Base-by-base conservation (phyloP, 805 yeast genomes). In the Torulaspora franciscae region DNA sequence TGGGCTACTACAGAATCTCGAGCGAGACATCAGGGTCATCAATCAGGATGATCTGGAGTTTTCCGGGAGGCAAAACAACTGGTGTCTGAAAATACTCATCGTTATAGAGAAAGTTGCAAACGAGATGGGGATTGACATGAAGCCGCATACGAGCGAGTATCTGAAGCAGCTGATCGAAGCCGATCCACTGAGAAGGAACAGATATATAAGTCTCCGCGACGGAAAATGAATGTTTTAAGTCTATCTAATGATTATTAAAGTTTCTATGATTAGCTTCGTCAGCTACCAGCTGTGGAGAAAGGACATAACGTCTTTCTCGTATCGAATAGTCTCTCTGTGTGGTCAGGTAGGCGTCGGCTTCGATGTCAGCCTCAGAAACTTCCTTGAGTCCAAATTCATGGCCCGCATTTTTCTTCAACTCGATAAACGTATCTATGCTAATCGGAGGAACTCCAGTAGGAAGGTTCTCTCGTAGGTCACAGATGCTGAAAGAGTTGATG, bases 21-120 rank as follows among this genome's bases (percentile, higher is more conserved):
- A 79, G 7, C 48, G 56, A 1, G 71, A 71, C 15, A 71, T 89
- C 6, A 58, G 71, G 6, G 88, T 85, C 49, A 72, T 90, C 42
- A 81, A 84, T 55, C 80, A 76, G 28, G 73, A 86, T 38, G 98
- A 93, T 57, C 70, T 73, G 27, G 86, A 79, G 6, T 89, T 87
- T 56, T 71, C 70, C 49, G 81, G 77, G 0, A 61, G 58, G 42
- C 86, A 81, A 46, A 81, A 83, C 57, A 73, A 72, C 37, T 84
- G 95, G 91, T 89, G 96, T 57, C 64, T 86, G 48, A 83, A 85
- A 55, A 69, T 77, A 9, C 67, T 79, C 15, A 62, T 83, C 26
- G 71, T 73, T 22, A 66, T 79, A 32, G 71, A 75, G 57, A 59
- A 57, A 22, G 52, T 58, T 4, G 54, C 63, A 57, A 46, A 61